Base-by-base conservation (phyloP, 1,284 basidiomycete genomes). In the Leccinum fallax region DNA sequence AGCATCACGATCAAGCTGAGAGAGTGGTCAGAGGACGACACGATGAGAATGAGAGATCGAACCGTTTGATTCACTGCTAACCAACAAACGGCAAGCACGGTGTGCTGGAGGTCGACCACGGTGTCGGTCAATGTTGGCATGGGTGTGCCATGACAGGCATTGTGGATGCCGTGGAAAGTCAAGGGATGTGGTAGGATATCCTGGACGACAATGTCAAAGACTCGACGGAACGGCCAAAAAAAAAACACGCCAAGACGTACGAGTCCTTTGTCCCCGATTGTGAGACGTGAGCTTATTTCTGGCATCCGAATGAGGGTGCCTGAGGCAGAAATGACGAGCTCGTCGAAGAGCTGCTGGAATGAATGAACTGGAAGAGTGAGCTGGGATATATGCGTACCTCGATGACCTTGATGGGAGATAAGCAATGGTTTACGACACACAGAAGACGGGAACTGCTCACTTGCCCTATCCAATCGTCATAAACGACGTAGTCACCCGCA, bases 391-490 rank as follows among this genome's bases (percentile, higher is more conserved):
- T 53, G 63, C 71, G 36, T 69, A 72, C 83, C 81, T 85, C 83
- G 53, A 84, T 78, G 55, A 85, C 78, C 82, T 85, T 65, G 58
- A 61, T 55, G 59, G 34, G 4, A 61, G 61, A 62, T 63, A 67
- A 64, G 64, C 46, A 51, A 24, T 48, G 63, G 59, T 58, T 54
- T 40, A 24, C 34, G 58, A 51, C 19, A 56, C 15, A 30, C 21
- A 61, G 53, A 62, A 55, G 3, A 67, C 46, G 55, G 58, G 52
- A 71, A 59, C 48, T 53, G 40, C 84, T 71, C 71, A 90, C 90
- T 84, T 95, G 91, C 57, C 95, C 95, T 68, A 97, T 80, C 95
- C 95, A 98, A 72, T 95, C 87, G 64, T 91, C 85, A 71, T 85
- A 86, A 5, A 89, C 80, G 58, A 96, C 92, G 78, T 89, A 92